Conservation (phyloP, 2,329 filamentous ascomycete genomes). For the Talaromyces marneffei region DNA sequence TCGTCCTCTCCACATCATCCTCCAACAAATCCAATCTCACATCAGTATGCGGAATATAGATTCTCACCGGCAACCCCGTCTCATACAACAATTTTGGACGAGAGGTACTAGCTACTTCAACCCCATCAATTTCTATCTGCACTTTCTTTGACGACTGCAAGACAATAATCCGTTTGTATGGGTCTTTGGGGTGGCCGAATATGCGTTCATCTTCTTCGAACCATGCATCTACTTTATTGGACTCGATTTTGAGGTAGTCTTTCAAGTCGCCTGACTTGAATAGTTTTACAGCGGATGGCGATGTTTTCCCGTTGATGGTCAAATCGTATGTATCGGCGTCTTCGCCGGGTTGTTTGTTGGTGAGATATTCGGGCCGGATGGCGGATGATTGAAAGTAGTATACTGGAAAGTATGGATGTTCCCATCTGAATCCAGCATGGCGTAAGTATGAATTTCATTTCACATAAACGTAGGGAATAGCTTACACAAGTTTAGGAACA, state of each 20-base stretch:
- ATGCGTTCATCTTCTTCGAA: slow-evolving; percentile 15
- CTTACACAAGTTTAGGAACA: slow-evolving; percentile 12
- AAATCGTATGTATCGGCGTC: slow-evolving; percentile 7
- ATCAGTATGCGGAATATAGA: slow-evolving; percentile 14
- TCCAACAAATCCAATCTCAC: slow-evolving; percentile 11
- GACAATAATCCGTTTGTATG: slow-evolving; percentile 14
- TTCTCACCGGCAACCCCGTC: slow-evolving; percentile 9
- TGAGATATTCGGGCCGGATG: background rate
- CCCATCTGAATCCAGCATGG: slow-evolving; percentile 3
- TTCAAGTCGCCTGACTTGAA: background rate
- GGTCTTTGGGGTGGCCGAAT: slow-evolving; percentile 13
- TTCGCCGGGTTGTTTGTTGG: slow-evolving; percentile 1
- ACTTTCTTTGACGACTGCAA: slow-evolving; percentile 12
- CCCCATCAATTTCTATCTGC: slow-evolving; percentile 12
- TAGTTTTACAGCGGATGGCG: slow-evolving; percentile 2
- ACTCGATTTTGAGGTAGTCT: slow-evolving; percentile 6
- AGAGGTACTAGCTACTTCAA: slow-evolving; percentile 11
- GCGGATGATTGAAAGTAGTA: slow-evolving; percentile 10
- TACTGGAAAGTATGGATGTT: slow-evolving; percentile 5
- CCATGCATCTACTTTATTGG: slow-evolving; percentile 11
- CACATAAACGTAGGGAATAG: background rate
- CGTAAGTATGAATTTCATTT: background rate
- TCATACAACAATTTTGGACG: slow-evolving; percentile 14
- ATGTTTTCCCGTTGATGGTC: background rate
- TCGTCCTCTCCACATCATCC: background rate